Conservation (phyloP, 2,329 filamentous ascomycete species). For the Neofusicoccum parvum region DNA sequence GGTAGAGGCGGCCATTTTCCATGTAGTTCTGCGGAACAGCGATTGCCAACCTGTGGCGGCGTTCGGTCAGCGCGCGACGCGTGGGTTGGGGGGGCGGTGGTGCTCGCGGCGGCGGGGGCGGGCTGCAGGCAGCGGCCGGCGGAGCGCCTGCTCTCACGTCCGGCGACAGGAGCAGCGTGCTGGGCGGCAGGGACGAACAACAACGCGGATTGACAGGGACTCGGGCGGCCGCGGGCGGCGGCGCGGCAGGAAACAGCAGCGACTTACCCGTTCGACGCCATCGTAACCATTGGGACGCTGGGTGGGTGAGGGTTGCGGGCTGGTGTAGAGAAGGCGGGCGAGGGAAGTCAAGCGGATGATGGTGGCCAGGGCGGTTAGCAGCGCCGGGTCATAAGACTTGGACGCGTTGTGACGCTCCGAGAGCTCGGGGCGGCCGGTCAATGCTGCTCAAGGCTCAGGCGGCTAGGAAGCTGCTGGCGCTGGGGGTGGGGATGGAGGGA, state of each 20-base stretch:
- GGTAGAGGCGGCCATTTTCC: conserved; percentile 72
- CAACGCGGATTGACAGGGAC: conserved; percentile 14
- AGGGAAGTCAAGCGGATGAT: conserved; percentile 8
- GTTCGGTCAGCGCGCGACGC: conserved; percentile 1
- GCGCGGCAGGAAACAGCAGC: no score
- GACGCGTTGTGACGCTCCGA: conserved; percentile 11
- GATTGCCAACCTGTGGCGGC: conserved; percentile 38
- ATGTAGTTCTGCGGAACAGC: conserved; percentile 48
- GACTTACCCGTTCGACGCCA: conserved; percentile 48
- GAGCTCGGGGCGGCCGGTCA: conserved; percentile 18
- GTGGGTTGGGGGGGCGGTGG: background rate
- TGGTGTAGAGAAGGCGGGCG: conserved; percentile 1
- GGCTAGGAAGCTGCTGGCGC: conserved; percentile 13
- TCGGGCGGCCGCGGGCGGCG: no score
- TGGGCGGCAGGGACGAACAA: conserved; percentile 13
- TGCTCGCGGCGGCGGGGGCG: background rate
- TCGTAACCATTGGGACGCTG: conserved; percentile 43
- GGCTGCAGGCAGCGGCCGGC: conserved; percentile 16
- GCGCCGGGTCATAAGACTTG: conserved; percentile 16
- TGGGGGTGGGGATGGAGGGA: conserved; percentile 8
- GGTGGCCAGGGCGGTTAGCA: conserved; percentile 20
- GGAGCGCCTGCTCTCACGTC: background rate
- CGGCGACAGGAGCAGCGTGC: conserved; percentile 17
- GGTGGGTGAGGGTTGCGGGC: conserved; percentile 2
- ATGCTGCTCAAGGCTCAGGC: conserved; percentile 3